Evolutionary conservation across 176 grass and related monocot genomes (phyloP).

Genomic region (Aechmea fasciata): DNA sequence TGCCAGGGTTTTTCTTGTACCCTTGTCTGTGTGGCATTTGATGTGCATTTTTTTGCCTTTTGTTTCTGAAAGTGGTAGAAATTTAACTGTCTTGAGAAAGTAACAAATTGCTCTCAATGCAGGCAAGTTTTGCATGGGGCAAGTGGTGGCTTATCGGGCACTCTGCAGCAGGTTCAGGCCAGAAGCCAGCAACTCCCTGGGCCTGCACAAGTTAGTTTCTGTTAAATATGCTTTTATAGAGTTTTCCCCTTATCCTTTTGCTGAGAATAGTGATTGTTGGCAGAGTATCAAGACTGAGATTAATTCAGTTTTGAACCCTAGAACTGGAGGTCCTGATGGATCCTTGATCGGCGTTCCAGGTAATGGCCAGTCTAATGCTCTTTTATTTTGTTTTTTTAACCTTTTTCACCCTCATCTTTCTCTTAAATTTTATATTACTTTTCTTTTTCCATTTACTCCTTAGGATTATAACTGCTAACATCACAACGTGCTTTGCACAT

Average conservation of each 20-base stretch:
- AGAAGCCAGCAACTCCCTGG: slow-evolving; percentile 84
- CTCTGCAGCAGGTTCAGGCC: slow-evolving; percentile 76
- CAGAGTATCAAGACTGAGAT: slow-evolving; percentile 92
- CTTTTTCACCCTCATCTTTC: background rate
- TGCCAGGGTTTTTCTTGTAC: background rate
- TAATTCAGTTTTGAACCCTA: slow-evolving; percentile 74
- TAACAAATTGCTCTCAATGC: slow-evolving; percentile 8
- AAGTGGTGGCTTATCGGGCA: slow-evolving; percentile 67
- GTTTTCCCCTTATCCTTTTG: background rate
- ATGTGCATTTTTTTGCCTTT: background rate
- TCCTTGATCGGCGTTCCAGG: slow-evolving; percentile 86
- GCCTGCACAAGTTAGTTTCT: slow-evolving; percentile 47
- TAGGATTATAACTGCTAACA: background rate
- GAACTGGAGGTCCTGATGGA: slow-evolving; percentile 66
- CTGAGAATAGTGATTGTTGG: slow-evolving; percentile 28
- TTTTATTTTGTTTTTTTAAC: slow-evolving; percentile 9
- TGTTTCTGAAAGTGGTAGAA: background rate
- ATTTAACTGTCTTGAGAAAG: background rate
- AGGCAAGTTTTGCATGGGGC: slow-evolving; percentile 91
- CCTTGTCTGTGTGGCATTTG: background rate
- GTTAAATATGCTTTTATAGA: background rate
- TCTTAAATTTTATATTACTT: background rate
- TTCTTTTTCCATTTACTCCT: background rate
- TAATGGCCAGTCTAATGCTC: slow-evolving; percentile 21
- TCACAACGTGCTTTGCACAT: background rate